Base-by-base conservation (phyloP, 108 stramenopile genomes). In the Licmophora abbreviata region DNA sequence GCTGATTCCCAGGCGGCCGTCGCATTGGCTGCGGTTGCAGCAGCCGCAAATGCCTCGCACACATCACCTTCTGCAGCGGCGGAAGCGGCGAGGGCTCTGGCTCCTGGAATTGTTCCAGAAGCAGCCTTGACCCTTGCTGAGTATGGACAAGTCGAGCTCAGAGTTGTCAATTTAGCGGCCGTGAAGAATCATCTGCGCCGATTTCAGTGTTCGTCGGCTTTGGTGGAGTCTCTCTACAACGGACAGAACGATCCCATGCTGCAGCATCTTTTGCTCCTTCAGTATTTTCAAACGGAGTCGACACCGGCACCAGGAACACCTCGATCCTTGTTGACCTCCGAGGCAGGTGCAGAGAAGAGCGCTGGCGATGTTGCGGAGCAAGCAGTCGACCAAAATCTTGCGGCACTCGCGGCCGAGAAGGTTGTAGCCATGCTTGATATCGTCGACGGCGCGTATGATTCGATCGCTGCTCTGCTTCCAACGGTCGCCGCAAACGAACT, bases 61-160 rank as follows among this genome's bases (percentile, higher is more conserved):
- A 63, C 49, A 34, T 68, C 67, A 17, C 76, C 76, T 28, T 66
- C 76, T 0, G 76, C 67, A 51, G 70, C 58, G 4, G 76, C 76
- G 1, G 56, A 65, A 52, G 56, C 64, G 5, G 76, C 76, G 4
- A 63, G 61, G 31, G 63, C 61, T 25, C 57, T 59, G 21, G 70
- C 76, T 1, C 63, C 68, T 52, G n/a, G 57, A 58, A 17, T 34
- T 20, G 32, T 21, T 14, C 50, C 50, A 2, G 32, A 15, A 17
- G 18, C 32, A 12, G 22, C 9, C 18, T 31, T 18, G 14, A 15
- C 50, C 3, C 20, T 40, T 40, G 38, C 5, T 40, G 38, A 20
- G 20, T 15, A 5, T 18, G 38, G 38, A 40, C 3, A 5, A 5
- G 20, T 1, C 18, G 5, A 40, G n/a, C n/a, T n/a, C n/a, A n/a